Evolutionary conservation across 2,329 filamentous ascomycete species (phyloP).

Genomic region (Alternaria hordeiaustralica): DNA sequence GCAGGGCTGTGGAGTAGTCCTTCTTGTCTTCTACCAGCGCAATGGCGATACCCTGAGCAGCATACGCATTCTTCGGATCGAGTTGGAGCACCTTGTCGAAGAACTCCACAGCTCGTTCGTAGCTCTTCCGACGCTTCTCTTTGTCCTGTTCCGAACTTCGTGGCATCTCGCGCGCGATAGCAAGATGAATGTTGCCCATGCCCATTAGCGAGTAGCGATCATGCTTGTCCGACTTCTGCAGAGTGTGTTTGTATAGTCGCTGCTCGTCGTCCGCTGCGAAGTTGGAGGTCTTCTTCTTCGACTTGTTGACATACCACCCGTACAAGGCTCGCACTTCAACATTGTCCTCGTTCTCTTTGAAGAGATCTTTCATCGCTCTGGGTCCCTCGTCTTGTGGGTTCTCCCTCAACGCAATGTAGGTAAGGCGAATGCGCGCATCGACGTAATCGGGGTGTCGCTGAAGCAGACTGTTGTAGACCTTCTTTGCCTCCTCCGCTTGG

Average conservation of each 20-base stretch:
- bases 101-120: conserved; percentile 93
- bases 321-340: conserved; percentile 92
- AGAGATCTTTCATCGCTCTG: conserved; percentile 82
- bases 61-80: conserved; percentile 95
- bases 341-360: conserved; percentile 82
- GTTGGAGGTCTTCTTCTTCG: conserved; percentile 81
- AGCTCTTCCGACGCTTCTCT: conserved; percentile 85
- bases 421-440: conserved; percentile 85
- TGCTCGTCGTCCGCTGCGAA: conserved; percentile 90
- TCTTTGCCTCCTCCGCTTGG: conserved; percentile 80
- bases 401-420: conserved; percentile 85
- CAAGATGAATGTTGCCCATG: conserved; percentile 95
- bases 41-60: conserved; percentile 94
- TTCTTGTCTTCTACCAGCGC: conserved; percentile 94
- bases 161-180: conserved; percentile 91
- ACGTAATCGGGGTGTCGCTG: conserved; percentile 89
- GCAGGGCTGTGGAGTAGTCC: conserved; percentile 79
- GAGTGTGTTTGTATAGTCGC: conserved; percentile 93
- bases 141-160: conserved; percentile 88
- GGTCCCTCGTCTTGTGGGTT: conserved; percentile 85
- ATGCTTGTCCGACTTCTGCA: conserved; percentile 90
- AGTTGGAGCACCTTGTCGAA: conserved; percentile 96
- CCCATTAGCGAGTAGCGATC: conserved; percentile 95
- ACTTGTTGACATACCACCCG: conserved; percentile 92
- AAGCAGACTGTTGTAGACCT: conserved; percentile 85